Evolutionary conservation across 164 flowering plant species (phyloP).

Genomic region (Platanus orientalis): DNA sequence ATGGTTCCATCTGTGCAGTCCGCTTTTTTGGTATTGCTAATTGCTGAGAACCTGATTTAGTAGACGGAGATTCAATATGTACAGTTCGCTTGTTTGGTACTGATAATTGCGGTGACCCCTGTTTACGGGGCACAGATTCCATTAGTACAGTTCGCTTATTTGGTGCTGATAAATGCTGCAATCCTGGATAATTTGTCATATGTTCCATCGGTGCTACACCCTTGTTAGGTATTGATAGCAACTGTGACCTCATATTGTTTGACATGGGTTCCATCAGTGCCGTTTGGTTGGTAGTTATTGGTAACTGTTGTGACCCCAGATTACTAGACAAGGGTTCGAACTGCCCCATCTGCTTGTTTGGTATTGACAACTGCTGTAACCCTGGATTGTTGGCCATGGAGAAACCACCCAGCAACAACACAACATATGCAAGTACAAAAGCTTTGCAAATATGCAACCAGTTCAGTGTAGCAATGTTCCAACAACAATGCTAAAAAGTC

Average conservation of each 20-base stretch:
- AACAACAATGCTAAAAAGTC: background rate
- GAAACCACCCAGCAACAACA: background rate
- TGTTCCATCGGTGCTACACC: constrained; percentile 38
- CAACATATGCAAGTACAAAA: background rate
- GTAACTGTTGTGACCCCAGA: constrained; percentile 22
- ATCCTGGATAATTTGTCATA: constrained; percentile 5
- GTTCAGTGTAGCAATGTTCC: background rate
- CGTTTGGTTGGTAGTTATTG: too few species aligned
- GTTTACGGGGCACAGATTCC: constrained; percentile 27
- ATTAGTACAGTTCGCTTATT: constrained; percentile 36
- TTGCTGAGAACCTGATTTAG: constrained; percentile 16
- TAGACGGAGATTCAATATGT: constrained; percentile 19
- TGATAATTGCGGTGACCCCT: constrained; percentile 34
- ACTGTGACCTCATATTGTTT: constrained; percentile 19
- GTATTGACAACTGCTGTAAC: background rate
- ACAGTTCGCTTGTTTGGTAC: constrained; percentile 28
- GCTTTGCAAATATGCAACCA: background rate
- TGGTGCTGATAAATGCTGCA: constrained; percentile 25
- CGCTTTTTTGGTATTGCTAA: constrained; percentile 23
- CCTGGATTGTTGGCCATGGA: background rate
- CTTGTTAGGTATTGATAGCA: constrained; percentile 28
- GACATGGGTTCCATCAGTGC: background rate
- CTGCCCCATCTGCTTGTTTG: too few species aligned
- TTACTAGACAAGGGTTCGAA: constrained; percentile 7
- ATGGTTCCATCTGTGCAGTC: constrained; percentile 26